Evolutionary conservation across 2,329 filamentous ascomycete genomes (phyloP), one percentile per base, ranked within the genome.

Genomic region (Fulvia fulva): DNA sequence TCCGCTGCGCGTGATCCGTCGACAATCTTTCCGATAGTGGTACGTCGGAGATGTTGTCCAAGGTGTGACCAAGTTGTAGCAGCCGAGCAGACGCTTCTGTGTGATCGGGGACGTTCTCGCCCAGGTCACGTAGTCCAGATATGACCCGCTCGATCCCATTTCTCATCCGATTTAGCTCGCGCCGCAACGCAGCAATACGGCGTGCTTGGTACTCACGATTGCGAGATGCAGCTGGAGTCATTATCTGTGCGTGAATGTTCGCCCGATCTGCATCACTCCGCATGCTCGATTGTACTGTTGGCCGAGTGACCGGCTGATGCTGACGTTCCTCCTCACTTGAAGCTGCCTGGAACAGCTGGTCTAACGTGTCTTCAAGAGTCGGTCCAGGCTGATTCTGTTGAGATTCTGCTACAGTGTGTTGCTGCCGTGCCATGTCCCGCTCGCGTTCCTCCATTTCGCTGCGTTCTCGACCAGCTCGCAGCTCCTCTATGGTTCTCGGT

Each of bases 401-500:
- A 12, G 63, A 55, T 45, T 61, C 57, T 11, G 46, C 44, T 34
- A 49, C 49, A 19, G 23, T 51, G 22, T 52, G 56, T 19, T 32
- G 26, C 41, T 51, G 53, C 23, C 60, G 49, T 46, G 45, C 43
- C 43, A 34, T 26, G 28, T 54, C 49, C 1, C 58, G 62, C 55
- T 64, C 62, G 16, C 55, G 59, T 43, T 67, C 64, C 46, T 68
- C 69, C 28, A 66, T 47, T 6, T 63, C 62, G 51, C 68, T 71
- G 8, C 68, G 63, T 53, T 69, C 67, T 49, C 65, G 59, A 1
- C 71, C 72, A 34, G 66, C 69, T 51, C 76, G 69, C 54, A 80
- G 56, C 64, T 81, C 75, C 51, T 79, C 75, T 22, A 79, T 53
- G 12, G 77, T 80, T 22, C 78, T 69, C 1, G 79, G 79, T 26